Base-by-base conservation (phyloP, 495 filamentous ascomycete genomes). In the Hypoxylon subgilvum region DNA sequence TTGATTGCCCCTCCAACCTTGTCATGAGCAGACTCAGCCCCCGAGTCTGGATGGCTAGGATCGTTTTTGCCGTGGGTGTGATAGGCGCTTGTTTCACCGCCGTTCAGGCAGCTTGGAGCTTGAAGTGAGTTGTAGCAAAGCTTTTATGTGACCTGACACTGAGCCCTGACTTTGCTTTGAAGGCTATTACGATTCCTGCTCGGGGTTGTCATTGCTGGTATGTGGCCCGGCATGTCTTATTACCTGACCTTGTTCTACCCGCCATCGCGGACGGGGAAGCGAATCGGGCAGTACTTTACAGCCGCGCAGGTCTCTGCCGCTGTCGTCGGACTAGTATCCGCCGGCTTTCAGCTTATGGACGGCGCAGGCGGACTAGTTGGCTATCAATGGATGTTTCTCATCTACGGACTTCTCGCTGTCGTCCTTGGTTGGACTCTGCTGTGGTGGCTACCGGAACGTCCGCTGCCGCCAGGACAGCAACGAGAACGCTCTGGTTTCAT, bases 161-260 rank as follows among this genome's bases (percentile, higher is more conserved):
- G 25, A 23, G 4, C 42, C 3, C 32, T 56, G 27, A 54, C 39
- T 43, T 2, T 35, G 16, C 2, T 3, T 6, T n/a, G 5, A 42
- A 89, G 86, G 61, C 79, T 96, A 22, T 79, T 96, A 3, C 87
- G 92, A n/a, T 84, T 96, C 38, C 78, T 96, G 6, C 80, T 96
- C 10, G 92, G 92, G 34, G 80, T 95, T 46, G 91, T 96, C 14
- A 92, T 90, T 65, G 91, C 92, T 7, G 92, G 92, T 13, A 91
- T 96, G 85, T 96, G 92, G 91, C 92, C 92, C 1, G 92, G 92
- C 30, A 96, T 96, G 91, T 83, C 91, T 14, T 96, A 94, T 72
- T 96, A 95, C 63, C 79, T 96, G 16, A 94, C 92, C 0, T 79
- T 96, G 12, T 96, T 95, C 78, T 96, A 96, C 66, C 92, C 91